Evolutionary conservation across 345 rosid genomes (phyloP), one percentile per base, ranked within the genome.

Genomic region (Moricandia moricandioides): DNA sequence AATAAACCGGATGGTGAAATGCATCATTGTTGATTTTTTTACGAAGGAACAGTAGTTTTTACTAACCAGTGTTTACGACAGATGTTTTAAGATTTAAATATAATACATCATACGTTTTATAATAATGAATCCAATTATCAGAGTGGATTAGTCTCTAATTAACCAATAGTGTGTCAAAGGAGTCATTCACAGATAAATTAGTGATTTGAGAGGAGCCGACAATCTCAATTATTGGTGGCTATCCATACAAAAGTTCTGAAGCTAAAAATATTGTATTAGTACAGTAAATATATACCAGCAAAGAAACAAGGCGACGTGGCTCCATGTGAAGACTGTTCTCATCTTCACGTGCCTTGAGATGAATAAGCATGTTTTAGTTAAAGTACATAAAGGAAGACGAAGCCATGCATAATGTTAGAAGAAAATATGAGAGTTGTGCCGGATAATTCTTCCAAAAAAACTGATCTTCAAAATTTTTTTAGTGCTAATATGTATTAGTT

Each of bases 191-290:
- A 12, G 54, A 62, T 34, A 59, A 67, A 54, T 56, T 18, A 63
- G 57, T 54, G 29, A 24, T 40, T 43, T 63, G 57, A 55, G 54
- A 76, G 6, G 13, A 55, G 66, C 66, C 62, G 71, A 70, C 76
- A 65, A 57, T 57, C 59, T 63, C 17, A 57, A 77, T 77, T 56
- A 70, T 77, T 77, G 80, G 67, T n/a, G n/a, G 43, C 67, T 71
- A 70, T 71, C 72, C 67, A 65, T 27, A 37, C 24, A 35, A 29
- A 45, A 45, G 55, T 65, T 17, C 67, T 65, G 62, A 71, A 76
- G 71, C 66, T 56, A 62, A 5, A 5, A 62, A 7, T 69, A 39
- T 62, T 56, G 16, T 64, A 57, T 57, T 26, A 70, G 34, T 51
- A 57, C 61, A 66, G 8, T 0, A 43, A 33, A 34, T 30, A 55